phyloP scores from a whole-genome alignment of 441 rosid species.

The Aleurites moluccanus region DNA sequence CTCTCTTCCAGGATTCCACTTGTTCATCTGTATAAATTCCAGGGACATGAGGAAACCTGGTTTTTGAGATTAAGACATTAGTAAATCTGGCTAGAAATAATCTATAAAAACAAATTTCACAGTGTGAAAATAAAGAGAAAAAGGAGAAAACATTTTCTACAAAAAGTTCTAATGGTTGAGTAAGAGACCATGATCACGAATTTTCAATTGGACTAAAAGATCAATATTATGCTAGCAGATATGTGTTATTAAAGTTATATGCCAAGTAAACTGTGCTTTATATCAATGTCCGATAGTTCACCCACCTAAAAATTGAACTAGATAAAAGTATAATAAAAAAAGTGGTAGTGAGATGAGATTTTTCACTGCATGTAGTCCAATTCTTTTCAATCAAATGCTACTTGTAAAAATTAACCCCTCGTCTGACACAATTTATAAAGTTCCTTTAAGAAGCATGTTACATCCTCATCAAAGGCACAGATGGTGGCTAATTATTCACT shows the following conservation, averaged over 20 bases:
- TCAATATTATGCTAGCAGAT: no score
- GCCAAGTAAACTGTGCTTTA: neutral
- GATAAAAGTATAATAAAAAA: no score
- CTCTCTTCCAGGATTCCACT: constrained; percentile 78
- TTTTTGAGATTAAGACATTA: constrained; percentile 14
- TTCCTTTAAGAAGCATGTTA: neutral
- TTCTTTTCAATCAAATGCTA: neutral
- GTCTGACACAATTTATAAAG: neutral
- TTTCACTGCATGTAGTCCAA: neutral
- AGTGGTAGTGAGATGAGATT: neutral
- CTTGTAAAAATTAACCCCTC: neutral
- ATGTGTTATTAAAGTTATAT: neutral
- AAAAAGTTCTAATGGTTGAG: neutral
- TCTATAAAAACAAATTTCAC: neutral
- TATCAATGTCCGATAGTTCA: neutral
- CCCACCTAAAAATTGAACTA: neutral
- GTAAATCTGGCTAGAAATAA: neutral
- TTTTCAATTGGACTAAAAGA: neutral
- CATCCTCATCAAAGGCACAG: neutral
- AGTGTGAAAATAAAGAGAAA: neutral
- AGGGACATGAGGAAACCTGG: constrained; percentile 88
- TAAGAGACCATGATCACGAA: neutral
- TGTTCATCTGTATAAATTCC: constrained; percentile 80
- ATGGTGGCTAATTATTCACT: no score
- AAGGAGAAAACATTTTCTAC: neutral